These are phyloP conservation scores for Saccharomyces uvarum DNA, from an alignment of 1,139 yeast species.

Conservation along the genomic window DNA sequence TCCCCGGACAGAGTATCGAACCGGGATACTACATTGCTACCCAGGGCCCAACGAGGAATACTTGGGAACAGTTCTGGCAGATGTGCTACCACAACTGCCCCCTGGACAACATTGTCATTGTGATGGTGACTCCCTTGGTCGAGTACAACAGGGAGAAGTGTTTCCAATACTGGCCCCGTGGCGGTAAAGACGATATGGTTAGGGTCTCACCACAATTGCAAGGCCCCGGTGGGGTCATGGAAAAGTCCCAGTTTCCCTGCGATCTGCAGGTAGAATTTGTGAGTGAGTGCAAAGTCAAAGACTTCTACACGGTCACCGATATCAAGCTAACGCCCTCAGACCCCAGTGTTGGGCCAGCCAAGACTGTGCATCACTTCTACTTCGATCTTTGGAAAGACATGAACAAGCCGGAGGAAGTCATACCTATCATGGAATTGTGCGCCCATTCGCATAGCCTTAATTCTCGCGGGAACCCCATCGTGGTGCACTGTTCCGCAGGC, in stretches of 20 bases:
- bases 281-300: constrained; percentile 14
- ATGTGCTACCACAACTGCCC: constrained; percentile 55
- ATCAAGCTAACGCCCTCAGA: constrained; percentile 17
- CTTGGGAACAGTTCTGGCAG: constrained; percentile 75
- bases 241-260: constrained; percentile 18
- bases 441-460: constrained; percentile 27
- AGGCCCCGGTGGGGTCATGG: constrained; percentile 16
- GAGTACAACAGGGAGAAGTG: constrained; percentile 63
- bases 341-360: constrained; percentile 18
- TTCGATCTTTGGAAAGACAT: constrained; percentile 43
- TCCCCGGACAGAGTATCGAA: constrained; percentile 19
- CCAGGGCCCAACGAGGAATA: constrained; percentile 63
- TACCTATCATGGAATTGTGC: constrained; percentile 28
- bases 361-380: constrained; percentile 36
- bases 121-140: constrained; percentile 79
- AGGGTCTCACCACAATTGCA: constrained; percentile 16
- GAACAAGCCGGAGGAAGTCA: constrained; percentile 36
- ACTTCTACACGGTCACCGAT: constrained; percentile 23
- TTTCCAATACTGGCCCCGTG: constrained; percentile 60
- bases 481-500: constrained; percentile 73
- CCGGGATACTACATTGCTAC: constrained; percentile 44
- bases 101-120: constrained; percentile 47
- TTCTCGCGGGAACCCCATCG: constrained; percentile 32
- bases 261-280: constrained; percentile 17
- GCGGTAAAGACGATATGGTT: constrained; percentile 7